These are phyloP conservation scores for Alisma plantagoaquatica DNA, from an alignment of 106 monocot genomes.

Conservation along the genomic window DNA sequence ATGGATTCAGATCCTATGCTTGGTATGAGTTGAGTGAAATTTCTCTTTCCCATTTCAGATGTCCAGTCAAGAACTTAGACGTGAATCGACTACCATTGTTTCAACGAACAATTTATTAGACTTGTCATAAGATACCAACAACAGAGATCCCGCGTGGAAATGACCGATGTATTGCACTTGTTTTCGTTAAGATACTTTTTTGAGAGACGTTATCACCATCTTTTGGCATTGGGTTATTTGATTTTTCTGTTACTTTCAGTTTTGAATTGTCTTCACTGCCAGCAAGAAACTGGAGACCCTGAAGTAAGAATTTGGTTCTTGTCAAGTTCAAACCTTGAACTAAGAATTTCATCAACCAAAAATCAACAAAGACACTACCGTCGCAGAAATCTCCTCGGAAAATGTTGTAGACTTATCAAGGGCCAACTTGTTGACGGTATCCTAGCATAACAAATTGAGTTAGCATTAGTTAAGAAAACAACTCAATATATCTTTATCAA, in stretches of 20 bases:
- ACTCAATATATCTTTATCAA: too few species aligned
- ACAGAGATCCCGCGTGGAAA: constrained; percentile 31
- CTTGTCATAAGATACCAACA: too few species aligned
- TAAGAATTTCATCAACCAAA: neutral
- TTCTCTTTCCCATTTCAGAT: too few species aligned
- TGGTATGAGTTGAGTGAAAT: too few species aligned
- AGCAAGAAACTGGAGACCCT: constrained; percentile 66
- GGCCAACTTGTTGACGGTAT: constrained; percentile 1
- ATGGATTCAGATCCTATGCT: too few species aligned
- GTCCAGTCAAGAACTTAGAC: too few species aligned
- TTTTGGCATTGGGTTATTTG: constrained; percentile 5
- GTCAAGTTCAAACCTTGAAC: neutral
- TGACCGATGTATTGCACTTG: constrained; percentile 38
- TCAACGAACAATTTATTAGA: too few species aligned
- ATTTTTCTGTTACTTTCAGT: constrained; percentile 6
- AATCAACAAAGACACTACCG: constrained; percentile 12
- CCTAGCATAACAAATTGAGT: too few species aligned
- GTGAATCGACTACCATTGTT: too few species aligned
- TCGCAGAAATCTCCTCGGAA: constrained; percentile 21
- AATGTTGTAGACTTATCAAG: constrained; percentile 1
- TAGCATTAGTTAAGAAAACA: too few species aligned
- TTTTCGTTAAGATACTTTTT: constrained; percentile 20
- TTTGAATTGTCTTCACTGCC: constrained; percentile 19
- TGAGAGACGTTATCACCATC: constrained; percentile 14
- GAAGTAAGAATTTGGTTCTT: neutral